phyloP scores from a whole-genome alignment of 2,329 filamentous ascomycete genomes.

The Clonostachys rhizophaga region DNA sequence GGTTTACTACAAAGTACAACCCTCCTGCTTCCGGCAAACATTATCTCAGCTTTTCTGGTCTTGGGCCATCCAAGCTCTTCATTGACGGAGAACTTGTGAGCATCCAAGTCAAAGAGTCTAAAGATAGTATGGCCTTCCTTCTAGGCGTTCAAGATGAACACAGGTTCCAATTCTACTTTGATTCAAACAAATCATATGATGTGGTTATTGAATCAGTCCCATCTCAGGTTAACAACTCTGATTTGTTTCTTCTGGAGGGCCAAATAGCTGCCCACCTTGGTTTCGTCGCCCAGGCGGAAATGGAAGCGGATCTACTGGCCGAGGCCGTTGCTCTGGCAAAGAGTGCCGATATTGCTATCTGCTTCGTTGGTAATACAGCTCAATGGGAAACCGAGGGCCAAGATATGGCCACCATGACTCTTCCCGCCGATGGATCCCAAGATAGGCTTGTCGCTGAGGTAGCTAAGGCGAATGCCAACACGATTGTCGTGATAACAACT shows the following conservation, averaged over 20 bases:
- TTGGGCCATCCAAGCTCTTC: slow-evolving; percentile 15
- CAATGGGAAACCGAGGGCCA: slow-evolving; percentile 62
- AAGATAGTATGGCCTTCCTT: slow-evolving; percentile 3
- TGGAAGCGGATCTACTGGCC: not conserved
- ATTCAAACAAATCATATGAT: slow-evolving; percentile 21
- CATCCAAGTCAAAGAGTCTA: slow-evolving; percentile 10
- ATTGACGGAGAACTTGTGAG: slow-evolving; percentile 17
- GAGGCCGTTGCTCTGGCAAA: slow-evolving; percentile 49
- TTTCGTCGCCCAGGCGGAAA: not conserved
- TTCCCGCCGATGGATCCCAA: slow-evolving; percentile 44
- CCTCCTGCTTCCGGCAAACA: slow-evolving; percentile 13
- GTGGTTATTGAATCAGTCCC: slow-evolving; percentile 19
- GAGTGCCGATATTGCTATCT: slow-evolving; percentile 53
- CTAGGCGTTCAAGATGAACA: slow-evolving; percentile 13
- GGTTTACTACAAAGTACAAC: too few species aligned
- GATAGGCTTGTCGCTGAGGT: slow-evolving; percentile 57
- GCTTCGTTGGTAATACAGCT: slow-evolving; percentile 51
- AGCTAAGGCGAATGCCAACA: slow-evolving; percentile 59
- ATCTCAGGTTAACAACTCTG: slow-evolving; percentile 19
- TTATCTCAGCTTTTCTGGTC: slow-evolving; percentile 19
- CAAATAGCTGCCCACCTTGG: not conserved
- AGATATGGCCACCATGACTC: slow-evolving; percentile 63
- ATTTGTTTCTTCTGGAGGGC: slow-evolving; percentile 17
- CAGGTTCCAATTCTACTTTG: slow-evolving; percentile 18
- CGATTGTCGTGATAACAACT: slow-evolving; percentile 66